Evolutionary conservation across 441 rosid genomes (phyloP), one percentile per base, ranked within the genome.

Genomic region (Gossypium davidsonii): DNA sequence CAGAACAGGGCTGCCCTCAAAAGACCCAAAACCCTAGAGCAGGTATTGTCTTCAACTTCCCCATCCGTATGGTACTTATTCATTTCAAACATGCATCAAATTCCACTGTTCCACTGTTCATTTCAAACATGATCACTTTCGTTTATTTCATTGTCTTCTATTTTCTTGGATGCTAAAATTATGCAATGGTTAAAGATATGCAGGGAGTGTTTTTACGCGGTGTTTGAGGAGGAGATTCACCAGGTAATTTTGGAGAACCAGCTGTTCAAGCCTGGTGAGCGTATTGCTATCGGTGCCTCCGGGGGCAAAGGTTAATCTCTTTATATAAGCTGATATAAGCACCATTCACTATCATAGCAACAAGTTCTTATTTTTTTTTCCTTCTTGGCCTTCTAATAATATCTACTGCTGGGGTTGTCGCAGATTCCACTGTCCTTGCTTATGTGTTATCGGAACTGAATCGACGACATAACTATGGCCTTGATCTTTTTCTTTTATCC

Each of bases 211-310:
- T 94, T 94, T 76, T 94, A 84, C 62, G 79, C 84, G 56, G 93
- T 88, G 9, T 92, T 94, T n/a, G 97, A 91, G 82, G 91, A 88
- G 78, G 96, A 94, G 81, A 92, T 92, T 74, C 98, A 91, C 63
- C 89, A 81, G 48, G 93, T 87, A 10, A 92, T 91, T 53, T 84
- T 90, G 0, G 74, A 56, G 11, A 88, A 90, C 74, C 84, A 77
- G 58, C 77, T 94, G 23, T 89, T 94, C 76, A 94, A 87, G 72
- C 83, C 88, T 11, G 92, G 93, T 52, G 94, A 94, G 31, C 91
- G 98, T 5, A 81, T 94, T 56, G 98, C 86, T 25, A 87, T 94
- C 9, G 97, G 97, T 58, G 97, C 97, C 10, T 92, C 98, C 1
- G 96, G 97, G 31, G 98, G 98, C 59, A 92, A 92, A 92, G 96